phyloP scores from a whole-genome alignment of 2,329 filamentous ascomycete species.

The Fusarium ambrosium region DNA sequence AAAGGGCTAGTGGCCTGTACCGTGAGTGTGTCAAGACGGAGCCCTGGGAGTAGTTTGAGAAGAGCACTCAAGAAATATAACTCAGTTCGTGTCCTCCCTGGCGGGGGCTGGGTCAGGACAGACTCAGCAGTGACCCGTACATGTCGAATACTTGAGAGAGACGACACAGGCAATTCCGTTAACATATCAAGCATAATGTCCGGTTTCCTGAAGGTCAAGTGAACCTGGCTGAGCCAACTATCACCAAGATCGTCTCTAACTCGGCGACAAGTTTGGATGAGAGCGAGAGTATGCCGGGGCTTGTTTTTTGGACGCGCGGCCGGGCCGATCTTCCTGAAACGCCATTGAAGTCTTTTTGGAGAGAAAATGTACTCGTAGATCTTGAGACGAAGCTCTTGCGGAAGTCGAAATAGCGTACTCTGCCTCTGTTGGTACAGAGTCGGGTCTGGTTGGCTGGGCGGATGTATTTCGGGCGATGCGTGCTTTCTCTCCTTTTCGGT shows the following conservation, averaged over 20 bases:
- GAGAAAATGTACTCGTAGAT: neutral
- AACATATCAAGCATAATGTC: neutral
- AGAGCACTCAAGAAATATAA: neutral
- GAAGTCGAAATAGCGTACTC: neutral
- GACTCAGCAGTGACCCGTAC: neutral
- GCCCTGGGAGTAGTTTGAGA: neutral
- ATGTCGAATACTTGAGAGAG: neutral
- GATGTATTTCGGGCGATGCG: neutral
- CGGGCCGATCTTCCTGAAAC: neutral
- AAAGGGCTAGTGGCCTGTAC: neutral
- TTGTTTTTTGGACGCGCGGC: neutral
- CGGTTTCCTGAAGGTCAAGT: neutral
- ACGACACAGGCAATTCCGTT: neutral
- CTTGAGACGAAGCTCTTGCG: neutral
- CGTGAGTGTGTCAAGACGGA: neutral
- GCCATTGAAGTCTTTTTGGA: neutral
- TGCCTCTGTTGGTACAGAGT: neutral
- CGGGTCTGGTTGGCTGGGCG: neutral
- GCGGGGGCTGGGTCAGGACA: neutral
- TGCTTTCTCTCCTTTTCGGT: neutral
- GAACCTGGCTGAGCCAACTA: neutral
- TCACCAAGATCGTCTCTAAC: neutral
- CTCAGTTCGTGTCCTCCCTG: neutral
- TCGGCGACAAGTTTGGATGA: neutral
- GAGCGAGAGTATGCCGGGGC: neutral